Percentiles rank a stretch among this genome's conserved stretches.
These are phyloP conservation scores for Kalanchoe fedtschenkoi DNA, from an alignment of 164 flowering plant genomes.

Conservation along the genomic window DNA sequence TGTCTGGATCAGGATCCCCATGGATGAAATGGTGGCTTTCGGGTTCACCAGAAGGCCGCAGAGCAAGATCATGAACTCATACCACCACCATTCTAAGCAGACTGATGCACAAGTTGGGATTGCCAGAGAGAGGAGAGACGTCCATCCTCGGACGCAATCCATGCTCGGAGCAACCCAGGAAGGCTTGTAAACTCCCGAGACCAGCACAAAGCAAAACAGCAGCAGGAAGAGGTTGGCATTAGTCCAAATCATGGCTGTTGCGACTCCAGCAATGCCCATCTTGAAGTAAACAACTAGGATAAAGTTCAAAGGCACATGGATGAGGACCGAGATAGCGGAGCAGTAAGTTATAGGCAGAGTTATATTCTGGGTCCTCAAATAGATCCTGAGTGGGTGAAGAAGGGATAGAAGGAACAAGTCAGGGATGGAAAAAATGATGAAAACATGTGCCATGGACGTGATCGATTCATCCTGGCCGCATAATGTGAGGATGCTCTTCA, in stretches of 20 bases:
- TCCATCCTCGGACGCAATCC: slow-evolving; percentile 82
- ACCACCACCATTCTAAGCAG: slow-evolving; percentile 99
- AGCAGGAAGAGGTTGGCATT: slow-evolving; percentile 58
- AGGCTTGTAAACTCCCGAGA: slow-evolving; percentile 63
- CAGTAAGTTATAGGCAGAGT: slow-evolving; percentile 77
- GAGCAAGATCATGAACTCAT: slow-evolving; percentile 80
- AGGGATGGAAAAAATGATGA: slow-evolving; percentile 72
- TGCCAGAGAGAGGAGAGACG: slow-evolving; percentile 57
- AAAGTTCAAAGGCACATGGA: slow-evolving; percentile 76
- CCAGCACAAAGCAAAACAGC: slow-evolving; percentile 34
- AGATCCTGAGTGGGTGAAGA: slow-evolving; percentile 82
- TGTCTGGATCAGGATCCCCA: slow-evolving; percentile 90
- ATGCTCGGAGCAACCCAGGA: slow-evolving; percentile 76
- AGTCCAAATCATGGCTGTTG: slow-evolving; percentile 78
- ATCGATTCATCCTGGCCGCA: slow-evolving; percentile 73
- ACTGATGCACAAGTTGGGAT: slow-evolving; percentile 79
- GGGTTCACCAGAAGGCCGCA: slow-evolving; percentile 79
- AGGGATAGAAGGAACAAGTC: slow-evolving; percentile 81
- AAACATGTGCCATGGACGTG: slow-evolving; percentile 53
- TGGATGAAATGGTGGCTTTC: slow-evolving; percentile 75
- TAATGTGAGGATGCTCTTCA: slow-evolving; percentile 59
- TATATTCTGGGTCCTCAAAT: slow-evolving; percentile 66
- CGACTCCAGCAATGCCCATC: slow-evolving; percentile 83
- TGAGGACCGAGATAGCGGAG: slow-evolving; percentile 65
- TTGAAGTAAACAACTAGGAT: slow-evolving; percentile 59